phyloP scores from a whole-genome alignment of 2,329 filamentous ascomycete genomes.

The Diaporthe sp. region DNA sequence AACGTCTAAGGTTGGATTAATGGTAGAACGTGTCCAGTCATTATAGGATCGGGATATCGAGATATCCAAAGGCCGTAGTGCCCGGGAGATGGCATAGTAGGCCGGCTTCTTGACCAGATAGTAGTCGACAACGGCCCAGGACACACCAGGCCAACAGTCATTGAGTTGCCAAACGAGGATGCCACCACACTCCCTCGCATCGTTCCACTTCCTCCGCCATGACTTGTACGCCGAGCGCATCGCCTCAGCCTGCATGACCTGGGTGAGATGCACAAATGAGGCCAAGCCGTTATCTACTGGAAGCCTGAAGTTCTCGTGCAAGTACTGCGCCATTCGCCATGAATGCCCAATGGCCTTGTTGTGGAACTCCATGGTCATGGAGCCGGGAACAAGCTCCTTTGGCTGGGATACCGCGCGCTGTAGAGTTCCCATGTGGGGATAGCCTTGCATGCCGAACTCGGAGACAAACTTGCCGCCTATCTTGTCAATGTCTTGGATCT shows the following conservation, averaged over 20 bases:
- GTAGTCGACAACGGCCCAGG: conserved; percentile 83
- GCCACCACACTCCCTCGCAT: conserved; percentile 79
- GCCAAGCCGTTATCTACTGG: conserved; percentile 64
- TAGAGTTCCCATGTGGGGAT: conserved; percentile 86
- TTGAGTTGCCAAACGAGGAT: conserved; percentile 88
- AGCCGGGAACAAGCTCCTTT: conserved; percentile 80
- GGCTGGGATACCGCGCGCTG: conserved; percentile 76
- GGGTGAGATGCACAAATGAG: conserved; percentile 77
- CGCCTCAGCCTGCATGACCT: conserved; percentile 77
- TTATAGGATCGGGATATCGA: conserved; percentile 4
- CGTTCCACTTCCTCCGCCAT: conserved; percentile 82
- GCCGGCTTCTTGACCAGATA: conserved; percentile 82
- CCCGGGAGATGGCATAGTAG: conserved; percentile 82
- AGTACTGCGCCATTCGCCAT: conserved; percentile 85
- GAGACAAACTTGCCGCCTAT: conserved; percentile 92
- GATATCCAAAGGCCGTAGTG: conserved; percentile 77
- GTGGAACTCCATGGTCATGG: conserved; percentile 90
- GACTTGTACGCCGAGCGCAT: conserved; percentile 72
- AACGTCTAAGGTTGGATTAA: neutral
- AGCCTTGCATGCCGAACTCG: conserved; percentile 96
- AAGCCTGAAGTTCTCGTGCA: conserved; percentile 89
- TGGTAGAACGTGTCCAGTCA: conserved; percentile 10
- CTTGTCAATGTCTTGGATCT: conserved; percentile 90
- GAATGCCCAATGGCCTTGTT: conserved; percentile 95
- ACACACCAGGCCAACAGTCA: conserved; percentile 87